Evolutionary conservation across 2,329 filamentous ascomycete genomes (phyloP), one percentile per base, ranked within the genome.

Genomic region (Fusarium acutatum): DNA sequence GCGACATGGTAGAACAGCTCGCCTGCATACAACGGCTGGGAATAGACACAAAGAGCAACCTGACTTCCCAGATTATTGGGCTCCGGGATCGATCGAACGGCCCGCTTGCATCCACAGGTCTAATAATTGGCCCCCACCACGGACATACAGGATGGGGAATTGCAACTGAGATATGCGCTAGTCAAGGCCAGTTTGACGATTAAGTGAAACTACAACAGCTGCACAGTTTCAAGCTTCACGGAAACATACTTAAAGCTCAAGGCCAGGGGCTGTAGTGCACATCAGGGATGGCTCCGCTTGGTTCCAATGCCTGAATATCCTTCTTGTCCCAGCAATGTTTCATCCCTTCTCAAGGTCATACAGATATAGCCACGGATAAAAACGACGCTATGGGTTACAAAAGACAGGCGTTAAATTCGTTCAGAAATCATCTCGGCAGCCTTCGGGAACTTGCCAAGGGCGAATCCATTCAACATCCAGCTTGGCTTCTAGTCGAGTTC

Each of bases 41-140:
- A 53, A 53, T 38, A 53, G 37, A 54, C 52, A 46, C 40, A 53
- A 57, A 69, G 49, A 44, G 37, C 58, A 35, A 30, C 62, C 34
- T 67, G 34, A 26, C 40, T 71, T 60, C 47, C 71, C 54, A 73
- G 61, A 63, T 67, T 56, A 68, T 43, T 73, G 59, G 62, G 50
- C 50, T 54, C 54, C 38, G 24, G 37, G 71, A 73, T 73, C 59
- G 67, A 73, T 73, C 57, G 60, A 70, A 59, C 70, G 69, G 69
- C 60, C 60, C 60, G 69, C 53, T 49, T 64, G 67, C 66, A 73
- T 67, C 67, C 52, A 67, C 50, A 67, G 62, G 54, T 47, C 47
- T 60, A 61, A 59, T 56, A 67, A 59, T 34, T 50, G 70, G 53
- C 62, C 65, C 69, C 57, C 38, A 40, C 41, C 57, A 41, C 43